Base-by-base conservation (phyloP, 1,284 basidiomycete species). In the Vanrija sp. region DNA sequence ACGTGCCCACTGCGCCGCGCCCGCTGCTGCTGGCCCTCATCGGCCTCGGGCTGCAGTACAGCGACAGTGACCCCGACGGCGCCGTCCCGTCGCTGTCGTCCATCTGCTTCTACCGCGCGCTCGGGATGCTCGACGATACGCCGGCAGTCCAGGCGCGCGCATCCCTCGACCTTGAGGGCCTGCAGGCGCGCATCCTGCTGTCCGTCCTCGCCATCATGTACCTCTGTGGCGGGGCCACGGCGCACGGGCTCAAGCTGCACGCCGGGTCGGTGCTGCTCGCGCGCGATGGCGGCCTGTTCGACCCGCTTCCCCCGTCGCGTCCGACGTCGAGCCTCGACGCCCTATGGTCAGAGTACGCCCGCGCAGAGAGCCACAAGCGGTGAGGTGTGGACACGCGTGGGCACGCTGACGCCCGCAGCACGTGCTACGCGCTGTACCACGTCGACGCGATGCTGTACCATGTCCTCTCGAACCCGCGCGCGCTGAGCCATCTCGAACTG, bases 401-500 rank as follows among this genome's bases (percentile, higher is more conserved):
- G 34, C 38, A 15, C 34, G 38, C 50, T 50, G n/a, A 29, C 15
- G 14, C n/a, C 29, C 21, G 3, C 49, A 65, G 65, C 7, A 65
- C 66, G 6, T 43, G 62, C 9, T 62, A 55, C 38, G 45, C 54
- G 6, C 39, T 65, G 12, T 66, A 69, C 43, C 57, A 62, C 38
- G 51, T 65, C 25, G 68, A 71, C 49, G 57, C 61, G 1, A 52
- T 54, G 6, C 69, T 63, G 62, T 71, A 71, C 28, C 65, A 64
- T 19, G 52, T 64, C 6, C 60, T 71, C 28, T 69, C 67, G 5
- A 46, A 58, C 7, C 68, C 68, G 0, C 60, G 68, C 18, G 43
- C 47, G 1, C 48, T 71, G 21, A 69, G 67, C 19, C 68, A 71
- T 40, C 60, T 66, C 15, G 68, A 71, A 49, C 66, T 71, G 51